Conservation (phyloP, 139 green algal genomes). For the Coccomyxa sp. region DNA sequence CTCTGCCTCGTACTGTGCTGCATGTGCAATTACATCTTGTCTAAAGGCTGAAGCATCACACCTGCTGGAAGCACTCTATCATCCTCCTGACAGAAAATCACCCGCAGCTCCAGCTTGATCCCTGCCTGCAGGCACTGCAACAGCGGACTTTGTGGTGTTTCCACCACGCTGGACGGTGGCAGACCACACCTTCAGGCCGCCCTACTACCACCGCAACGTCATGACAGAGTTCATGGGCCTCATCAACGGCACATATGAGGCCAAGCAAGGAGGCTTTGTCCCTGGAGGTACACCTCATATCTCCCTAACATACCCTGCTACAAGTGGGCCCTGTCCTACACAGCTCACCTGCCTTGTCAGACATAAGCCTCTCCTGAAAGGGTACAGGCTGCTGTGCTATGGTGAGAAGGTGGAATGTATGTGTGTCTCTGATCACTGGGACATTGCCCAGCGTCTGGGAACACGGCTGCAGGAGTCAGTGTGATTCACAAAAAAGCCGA, state of each 20-base stretch:
- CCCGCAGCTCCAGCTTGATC: background rate
- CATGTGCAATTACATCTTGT: too few species aligned
- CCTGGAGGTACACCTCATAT: constrained; percentile 44
- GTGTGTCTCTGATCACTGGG: too few species aligned
- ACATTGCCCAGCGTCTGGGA: too few species aligned
- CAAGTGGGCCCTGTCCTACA: background rate
- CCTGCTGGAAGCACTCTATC: background rate
- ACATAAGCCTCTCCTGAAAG: background rate
- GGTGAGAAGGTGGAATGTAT: too few species aligned
- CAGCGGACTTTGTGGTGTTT: constrained; percentile 95
- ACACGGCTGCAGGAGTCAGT: too few species aligned
- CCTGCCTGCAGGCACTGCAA: background rate
- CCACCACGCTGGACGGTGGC: constrained; percentile 87
- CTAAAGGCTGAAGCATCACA: too few species aligned
- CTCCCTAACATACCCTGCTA: background rate
- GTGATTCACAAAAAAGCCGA: too few species aligned
- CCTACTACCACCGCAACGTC: constrained; percentile 75
- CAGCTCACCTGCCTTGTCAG: background rate
- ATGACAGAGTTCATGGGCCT: constrained; percentile 98
- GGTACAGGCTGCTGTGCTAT: background rate
- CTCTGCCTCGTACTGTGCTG: background rate
- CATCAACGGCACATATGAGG: constrained; percentile 81
- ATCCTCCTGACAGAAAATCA: background rate
- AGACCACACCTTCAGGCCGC: constrained; percentile 90
- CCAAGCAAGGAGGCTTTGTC: constrained; percentile 78